Evolutionary conservation across 495 filamentous ascomycete genomes (phyloP), one percentile per base, ranked within the genome.

Genomic region (Trichoderma virens): DNA sequence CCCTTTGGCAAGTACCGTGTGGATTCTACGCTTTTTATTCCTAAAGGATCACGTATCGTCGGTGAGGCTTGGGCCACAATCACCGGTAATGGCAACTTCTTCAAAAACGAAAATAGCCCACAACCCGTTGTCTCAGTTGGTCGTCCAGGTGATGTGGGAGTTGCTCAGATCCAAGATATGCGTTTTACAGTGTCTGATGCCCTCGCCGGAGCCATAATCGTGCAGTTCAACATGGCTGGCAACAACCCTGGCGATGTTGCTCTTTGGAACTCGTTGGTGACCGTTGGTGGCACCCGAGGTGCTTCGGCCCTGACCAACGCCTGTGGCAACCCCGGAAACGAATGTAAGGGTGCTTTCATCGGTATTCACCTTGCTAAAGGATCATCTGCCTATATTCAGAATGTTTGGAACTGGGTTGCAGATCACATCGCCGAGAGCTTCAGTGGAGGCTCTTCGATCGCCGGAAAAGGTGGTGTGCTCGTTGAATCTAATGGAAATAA

Each of bases 41-140:
- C 84, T 78, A 71, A 83, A 67, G 73, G 90, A 71, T 62, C 81
- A 66, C 79, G 76, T 62, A 92, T 98, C 68, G 84, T 88, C 28
- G 93, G 93, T 67, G 93, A 98, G 73, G 85, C 91, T 64, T 98
- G 87, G 85, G 85, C 93, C 30, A 75, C 93, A 41, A 91, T 98
- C 70, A 87, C 96, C 82, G 92, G 89, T 23, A 79, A 85, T n/a
- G 91, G 90, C 31, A 43, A 65, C 23, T 82, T 82, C 30, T 98
- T 95, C 74, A 78, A 84, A 60, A 84, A 93, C 69, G 79, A 86
- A 60, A 80, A 71, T 61, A 88, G 88, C 72, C 93, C 93, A 23
- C 73, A 75, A 41, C 83, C 88, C 0, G 85, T 90, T 3, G 81
- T 92, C 38, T 84, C 90, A 67, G 84, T 96, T 45, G 93, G 93